Base-by-base conservation (phyloP, 75 land plant species). In the Larix kaempferi region DNA sequence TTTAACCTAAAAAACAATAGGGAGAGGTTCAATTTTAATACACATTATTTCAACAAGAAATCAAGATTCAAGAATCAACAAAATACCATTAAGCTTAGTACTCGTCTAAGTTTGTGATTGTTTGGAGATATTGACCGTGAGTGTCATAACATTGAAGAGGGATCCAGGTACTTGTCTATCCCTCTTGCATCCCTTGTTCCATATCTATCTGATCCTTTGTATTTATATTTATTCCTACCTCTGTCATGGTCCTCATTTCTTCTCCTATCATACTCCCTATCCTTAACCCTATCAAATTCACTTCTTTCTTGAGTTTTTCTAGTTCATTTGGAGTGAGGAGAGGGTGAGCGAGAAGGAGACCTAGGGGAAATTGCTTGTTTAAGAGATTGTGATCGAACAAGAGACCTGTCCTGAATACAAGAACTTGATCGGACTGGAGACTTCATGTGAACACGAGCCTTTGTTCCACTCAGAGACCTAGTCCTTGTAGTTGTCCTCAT, bases 291-390 rank as follows among this genome's bases (percentile, higher is more conserved):
- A 15, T 82, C 88, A 5, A 64, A 57, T 35, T 67, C 86, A 21
- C 71, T 77, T 1, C 67, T 76, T 23, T 77, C 81, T 17, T 66
- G 80, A 13, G 82, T 82, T 25, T 82, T 64, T 37, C 56, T 59
- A 37, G 80, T 21, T 3, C 86, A 57, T 52, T 82, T 84, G 3
- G 82, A 37, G 14, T 59, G 85, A 17, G 85, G 85, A 13, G 85
- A 84, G n/a, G 78, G 77, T 0, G 83, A 80, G 5, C 74, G 77
- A 26, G 82, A 67, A 75, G 74, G 13, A 22, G 49, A 44, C 23
- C 13, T 73, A 4, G 74, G 15, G 49, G 49, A 44, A 7, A 26
- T 35, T 3, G 44, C 44, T n/a, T 29, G 65, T 23, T 74, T 33
- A n/a, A 33, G 74, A 39, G 44, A 52, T 3, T 64, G 13, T 64